A percentile compares a stretch with the other conserved stretches of the same genome.
phyloP scores from a whole-genome alignment of 805 yeast genomes.

The Monosporozyma yasuniensis region DNA sequence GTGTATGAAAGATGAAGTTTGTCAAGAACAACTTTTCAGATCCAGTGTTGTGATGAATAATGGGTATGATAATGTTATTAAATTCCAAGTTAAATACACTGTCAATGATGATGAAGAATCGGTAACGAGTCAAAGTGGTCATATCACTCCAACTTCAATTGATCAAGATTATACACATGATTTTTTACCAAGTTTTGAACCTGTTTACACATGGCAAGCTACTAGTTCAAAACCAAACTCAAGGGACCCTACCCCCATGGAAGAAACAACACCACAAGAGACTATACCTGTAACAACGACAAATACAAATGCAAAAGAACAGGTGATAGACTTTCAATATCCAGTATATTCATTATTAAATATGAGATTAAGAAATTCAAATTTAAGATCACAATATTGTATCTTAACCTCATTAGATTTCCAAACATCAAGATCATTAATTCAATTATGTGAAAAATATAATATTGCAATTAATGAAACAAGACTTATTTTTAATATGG shows the following conservation, averaged over 20 bases:
- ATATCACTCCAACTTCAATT: not conserved
- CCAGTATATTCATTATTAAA: constrained; percentile 28
- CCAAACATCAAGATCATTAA: constrained; percentile 23
- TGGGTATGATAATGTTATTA: constrained; percentile 25
- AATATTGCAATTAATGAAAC: not conserved
- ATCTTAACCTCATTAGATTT: constrained; percentile 28
- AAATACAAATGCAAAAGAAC: not conserved
- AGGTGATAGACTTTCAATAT: constrained; percentile 6
- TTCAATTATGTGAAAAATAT: constrained; percentile 9
- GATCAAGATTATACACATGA: constrained; percentile 10
- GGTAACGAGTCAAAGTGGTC: not conserved
- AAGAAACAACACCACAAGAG: no score
- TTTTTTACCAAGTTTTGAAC: constrained; percentile 21
- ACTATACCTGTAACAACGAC: not conserved
- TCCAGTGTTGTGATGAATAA: constrained; percentile 29
- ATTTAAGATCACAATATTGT: constrained; percentile 13
- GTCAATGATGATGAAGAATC: not conserved
- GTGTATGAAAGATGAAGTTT: constrained; percentile 14
- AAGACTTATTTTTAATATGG: constrained; percentile 10
- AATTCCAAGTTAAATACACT: constrained; percentile 8
- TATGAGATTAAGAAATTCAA: constrained; percentile 26
- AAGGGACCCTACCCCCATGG: not conserved
- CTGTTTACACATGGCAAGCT: constrained; percentile 14
- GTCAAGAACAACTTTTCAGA: constrained; percentile 17
- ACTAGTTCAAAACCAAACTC: not conserved